Base-by-base conservation (phyloP, 805 yeast genomes). In the Wilhelminamyces savonicus region DNA sequence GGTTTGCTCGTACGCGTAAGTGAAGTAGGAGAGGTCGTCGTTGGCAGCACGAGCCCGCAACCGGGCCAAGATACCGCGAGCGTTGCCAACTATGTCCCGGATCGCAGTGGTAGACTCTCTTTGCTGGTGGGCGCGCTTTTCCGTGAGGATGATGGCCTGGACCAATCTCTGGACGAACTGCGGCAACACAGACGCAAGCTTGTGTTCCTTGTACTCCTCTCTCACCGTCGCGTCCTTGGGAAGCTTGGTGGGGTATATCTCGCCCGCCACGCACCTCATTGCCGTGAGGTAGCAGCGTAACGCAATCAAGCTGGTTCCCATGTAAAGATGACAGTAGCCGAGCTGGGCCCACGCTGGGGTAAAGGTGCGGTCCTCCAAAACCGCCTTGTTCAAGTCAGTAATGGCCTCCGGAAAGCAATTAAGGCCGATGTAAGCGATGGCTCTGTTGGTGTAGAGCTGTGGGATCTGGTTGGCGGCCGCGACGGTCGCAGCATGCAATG, bases 311-410 rank as follows among this genome's bases (percentile, higher is more conserved):
- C 60, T 52, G 21, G 41, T 41, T 4, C 68, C 68, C 60, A 62
- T 52, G 39, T 59, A 62, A 21, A 63, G 41, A 25, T 62, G 65
- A 38, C 66, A 62, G 44, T 61, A 63, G 4, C 66, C 68, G 35
- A 63, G 45, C 42, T 63, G 69, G 13, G 60, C 45, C 69, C 69
- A 63, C 5, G 66, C 69, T 2, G 69, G 62, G 4, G 62, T 52
- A 36, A 55, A 59, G 5, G 54, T 44, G 19, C 54, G 38, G 34
- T 62, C 67, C 22, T 39, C 28, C 13, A 28, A 24, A 7, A 62
- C 37, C 0, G 68, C 67, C 11, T 28, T 26, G 31, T 56, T 52
- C 38, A 63, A 48, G 37, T 62, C 68, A 9, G 45, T 26, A 1
- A 60, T 51, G 1, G 69, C 66, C 40, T 63, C 69, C 2, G 54